phyloP scores from a whole-genome alignment of 2,329 filamentous ascomycete species.

The Pseudogymnoascus sp. region DNA sequence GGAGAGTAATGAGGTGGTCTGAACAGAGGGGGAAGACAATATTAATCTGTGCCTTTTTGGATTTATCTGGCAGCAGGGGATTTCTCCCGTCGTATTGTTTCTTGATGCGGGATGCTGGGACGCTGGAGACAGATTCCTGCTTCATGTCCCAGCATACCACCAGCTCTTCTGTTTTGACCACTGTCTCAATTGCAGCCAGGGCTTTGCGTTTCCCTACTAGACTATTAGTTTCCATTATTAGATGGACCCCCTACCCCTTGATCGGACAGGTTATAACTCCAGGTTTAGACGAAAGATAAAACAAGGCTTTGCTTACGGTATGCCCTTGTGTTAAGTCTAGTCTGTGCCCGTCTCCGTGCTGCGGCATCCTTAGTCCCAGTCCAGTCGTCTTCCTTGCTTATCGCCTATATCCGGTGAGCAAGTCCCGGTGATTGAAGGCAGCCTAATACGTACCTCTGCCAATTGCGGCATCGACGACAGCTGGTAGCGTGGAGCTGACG shows the following conservation, averaged over 20 bases:
- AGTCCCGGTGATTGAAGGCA: constrained; percentile 14
- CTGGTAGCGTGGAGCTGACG: constrained; percentile 21
- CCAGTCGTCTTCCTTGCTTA: constrained; percentile 36
- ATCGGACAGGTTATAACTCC: neutral
- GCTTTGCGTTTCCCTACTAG: constrained; percentile 29
- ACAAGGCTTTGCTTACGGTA: constrained; percentile 30
- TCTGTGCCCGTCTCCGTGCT: constrained; percentile 35
- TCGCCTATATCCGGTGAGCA: constrained; percentile 30
- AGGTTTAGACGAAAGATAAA: constrained; percentile 13
- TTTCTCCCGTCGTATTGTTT: constrained; percentile 27
- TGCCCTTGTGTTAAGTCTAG: constrained; percentile 38
- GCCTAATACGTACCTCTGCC: constrained; percentile 28
- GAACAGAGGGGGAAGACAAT: constrained; percentile 33
- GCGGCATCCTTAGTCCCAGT: constrained; percentile 36
- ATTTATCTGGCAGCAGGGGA: constrained; percentile 24
- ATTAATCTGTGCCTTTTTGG: constrained; percentile 18
- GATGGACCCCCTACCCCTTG: constrained; percentile 8
- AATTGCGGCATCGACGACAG: constrained; percentile 31
- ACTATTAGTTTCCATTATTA: constrained; percentile 19
- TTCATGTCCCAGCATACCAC: constrained; percentile 31
- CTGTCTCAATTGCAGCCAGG: constrained; percentile 15
- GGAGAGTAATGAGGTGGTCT: constrained; percentile 36
- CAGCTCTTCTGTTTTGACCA: constrained; percentile 24
- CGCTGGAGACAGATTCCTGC: constrained; percentile 26
- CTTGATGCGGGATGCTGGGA: constrained; percentile 27